phyloP scores from a whole-genome alignment of 345 rosid species.

The Populus euphratica region DNA sequence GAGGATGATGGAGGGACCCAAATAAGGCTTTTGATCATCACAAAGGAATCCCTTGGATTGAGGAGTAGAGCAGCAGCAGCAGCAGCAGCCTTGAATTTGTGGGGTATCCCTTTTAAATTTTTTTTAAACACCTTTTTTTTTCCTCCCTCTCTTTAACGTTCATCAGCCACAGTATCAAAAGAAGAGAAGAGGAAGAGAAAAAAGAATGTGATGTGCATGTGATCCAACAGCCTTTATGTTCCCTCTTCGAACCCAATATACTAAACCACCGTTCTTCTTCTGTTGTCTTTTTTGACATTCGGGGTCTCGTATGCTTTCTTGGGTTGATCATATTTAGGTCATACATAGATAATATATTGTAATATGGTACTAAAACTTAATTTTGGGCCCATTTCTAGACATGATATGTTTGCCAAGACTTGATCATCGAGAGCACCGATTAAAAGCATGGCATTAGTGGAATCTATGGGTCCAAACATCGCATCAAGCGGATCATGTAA shows the following conservation, averaged over 20 bases:
- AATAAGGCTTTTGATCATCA: constrained; percentile 33
- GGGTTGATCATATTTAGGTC: constrained; percentile 39
- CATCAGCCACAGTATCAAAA: constrained; percentile 53
- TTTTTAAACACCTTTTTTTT: not conserved
- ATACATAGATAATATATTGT: constrained; percentile 20
- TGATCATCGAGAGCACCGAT: constrained; percentile 32
- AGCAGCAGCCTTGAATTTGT: constrained; percentile 35
- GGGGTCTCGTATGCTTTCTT: not conserved
- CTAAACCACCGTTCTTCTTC: constrained; percentile 27
- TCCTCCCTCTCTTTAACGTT: constrained; percentile 33
- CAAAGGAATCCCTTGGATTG: constrained; percentile 60
- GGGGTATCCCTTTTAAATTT: constrained; percentile 31
- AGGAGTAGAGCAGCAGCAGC: constrained; percentile 45
- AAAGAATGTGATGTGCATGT: constrained; percentile 69
- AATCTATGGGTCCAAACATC: constrained; percentile 28
- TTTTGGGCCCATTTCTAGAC: constrained; percentile 22
- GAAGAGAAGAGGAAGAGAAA: constrained; percentile 38
- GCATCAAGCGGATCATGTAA: constrained; percentile 13
- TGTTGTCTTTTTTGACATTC: constrained; percentile 41
- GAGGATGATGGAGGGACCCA: constrained; percentile 65
- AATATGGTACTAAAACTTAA: constrained; percentile 15
- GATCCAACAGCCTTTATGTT: constrained; percentile 78
- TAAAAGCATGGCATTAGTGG: constrained; percentile 45
- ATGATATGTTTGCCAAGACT: constrained; percentile 25
- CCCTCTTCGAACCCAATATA: constrained; percentile 41